Evolutionary conservation across 306 rosid species (phyloP).

Genomic region (Ammopiptanthus mongolicus): DNA sequence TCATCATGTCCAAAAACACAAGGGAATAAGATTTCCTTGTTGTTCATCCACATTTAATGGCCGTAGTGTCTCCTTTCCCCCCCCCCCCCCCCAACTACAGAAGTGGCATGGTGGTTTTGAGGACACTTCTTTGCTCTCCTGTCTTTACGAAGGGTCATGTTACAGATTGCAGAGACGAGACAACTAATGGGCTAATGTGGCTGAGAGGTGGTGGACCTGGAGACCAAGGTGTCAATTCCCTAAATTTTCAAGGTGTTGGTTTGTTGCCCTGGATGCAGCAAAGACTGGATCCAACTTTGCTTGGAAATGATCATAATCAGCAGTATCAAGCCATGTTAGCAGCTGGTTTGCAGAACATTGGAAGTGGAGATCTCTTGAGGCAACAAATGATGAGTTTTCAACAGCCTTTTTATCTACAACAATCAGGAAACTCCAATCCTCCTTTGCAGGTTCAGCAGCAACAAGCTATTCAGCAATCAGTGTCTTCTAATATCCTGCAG

Average conservation of each 20-base stretch:
- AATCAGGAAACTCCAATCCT: slow-evolving; percentile 47
- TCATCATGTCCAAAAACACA: slow-evolving; percentile 2
- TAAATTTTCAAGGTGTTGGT: slow-evolving; percentile 65
- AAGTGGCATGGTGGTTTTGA: slow-evolving; percentile 21
- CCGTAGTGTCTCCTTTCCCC: too few relatives aligned
- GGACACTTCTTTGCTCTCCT: slow-evolving; percentile 19
- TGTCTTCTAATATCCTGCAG: slow-evolving; percentile 49
- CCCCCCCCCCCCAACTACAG: too few relatives aligned
- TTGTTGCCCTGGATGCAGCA: slow-evolving; percentile 85
- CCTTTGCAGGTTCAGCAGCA: slow-evolving; percentile 65
- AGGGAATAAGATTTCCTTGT: neutral
- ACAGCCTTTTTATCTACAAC: slow-evolving; percentile 71
- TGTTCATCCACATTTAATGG: neutral
- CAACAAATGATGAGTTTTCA: slow-evolving; percentile 75
- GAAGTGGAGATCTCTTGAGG: slow-evolving; percentile 60
- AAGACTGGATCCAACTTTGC: slow-evolving; percentile 57
- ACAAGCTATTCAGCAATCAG: slow-evolving; percentile 52
- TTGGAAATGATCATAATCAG: slow-evolving; percentile 60
- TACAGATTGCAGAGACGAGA: slow-evolving; percentile 73
- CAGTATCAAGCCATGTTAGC: slow-evolving; percentile 80
- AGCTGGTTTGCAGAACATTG: slow-evolving; percentile 61
- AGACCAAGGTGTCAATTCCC: slow-evolving; percentile 58
- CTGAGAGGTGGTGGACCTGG: slow-evolving; percentile 63
- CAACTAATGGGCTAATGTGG: slow-evolving; percentile 74
- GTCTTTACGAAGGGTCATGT: slow-evolving; percentile 24